Evolutionary conservation across 768 basidiomycete genomes (phyloP).

Genomic region (Lenzites betulinus): DNA sequence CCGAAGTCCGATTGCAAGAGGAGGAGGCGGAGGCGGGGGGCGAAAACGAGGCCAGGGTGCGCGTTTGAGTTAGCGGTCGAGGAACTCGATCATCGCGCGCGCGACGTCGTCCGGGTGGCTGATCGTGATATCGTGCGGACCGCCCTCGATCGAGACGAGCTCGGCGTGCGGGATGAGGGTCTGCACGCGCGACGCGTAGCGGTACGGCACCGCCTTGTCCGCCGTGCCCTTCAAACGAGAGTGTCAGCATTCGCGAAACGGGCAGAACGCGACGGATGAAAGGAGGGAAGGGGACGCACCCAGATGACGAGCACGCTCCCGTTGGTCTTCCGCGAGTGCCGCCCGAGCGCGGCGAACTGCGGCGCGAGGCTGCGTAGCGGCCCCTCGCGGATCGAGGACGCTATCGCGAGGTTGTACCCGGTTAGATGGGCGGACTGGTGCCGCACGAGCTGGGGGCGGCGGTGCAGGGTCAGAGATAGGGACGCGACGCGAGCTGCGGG

Average conservation of each 20-base stretch:
- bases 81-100: slow-evolving; percentile 26
- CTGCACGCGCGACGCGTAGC: slow-evolving; percentile 52
- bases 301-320: slow-evolving; percentile 65
- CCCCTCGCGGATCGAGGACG: slow-evolving; percentile 72
- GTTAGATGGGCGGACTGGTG: slow-evolving; percentile 76
- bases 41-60: neutral
- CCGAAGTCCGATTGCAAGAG: neutral
- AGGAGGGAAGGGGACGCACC: slow-evolving; percentile 40
- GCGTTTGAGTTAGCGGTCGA: slow-evolving; percentile 4
- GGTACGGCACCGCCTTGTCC: slow-evolving; percentile 56
- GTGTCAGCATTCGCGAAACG: neutral
- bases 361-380: slow-evolving; percentile 64
- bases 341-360: slow-evolving; percentile 51
- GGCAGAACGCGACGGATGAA: neutral
- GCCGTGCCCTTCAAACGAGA: slow-evolving; percentile 46
- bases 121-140: slow-evolving; percentile 49
- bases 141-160: slow-evolving; percentile 51
- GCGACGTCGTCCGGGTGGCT: slow-evolving; percentile 28
- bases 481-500: neutral
- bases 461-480: neutral
- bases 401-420: slow-evolving; percentile 75
- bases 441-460: slow-evolving; percentile 57
- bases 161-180: slow-evolving; percentile 46
- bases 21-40: neutral
- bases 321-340: slow-evolving; percentile 39